Evolutionary conservation across 73 alveolate species (phyloP).

Genomic region (Stentor coeruleus): DNA sequence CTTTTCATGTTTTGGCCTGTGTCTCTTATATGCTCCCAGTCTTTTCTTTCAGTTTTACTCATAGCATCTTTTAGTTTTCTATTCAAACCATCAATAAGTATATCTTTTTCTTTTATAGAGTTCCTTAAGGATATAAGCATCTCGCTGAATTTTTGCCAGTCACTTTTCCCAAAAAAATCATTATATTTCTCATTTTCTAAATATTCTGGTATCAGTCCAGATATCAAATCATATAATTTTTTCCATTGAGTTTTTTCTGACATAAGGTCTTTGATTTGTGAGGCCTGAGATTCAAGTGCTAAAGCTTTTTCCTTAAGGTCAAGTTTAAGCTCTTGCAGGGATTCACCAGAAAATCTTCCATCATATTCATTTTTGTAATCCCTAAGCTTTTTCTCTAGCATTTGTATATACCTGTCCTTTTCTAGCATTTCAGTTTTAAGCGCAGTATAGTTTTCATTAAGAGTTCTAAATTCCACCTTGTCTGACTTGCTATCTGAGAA

Average conservation of each 20-base stretch:
- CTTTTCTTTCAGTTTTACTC: too few species aligned
- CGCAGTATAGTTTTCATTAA: background rate
- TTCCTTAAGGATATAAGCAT: background rate
- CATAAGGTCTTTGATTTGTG: background rate
- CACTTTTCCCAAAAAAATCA: background rate
- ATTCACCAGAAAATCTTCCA: background rate
- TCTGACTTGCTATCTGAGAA: background rate
- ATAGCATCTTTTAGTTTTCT: background rate
- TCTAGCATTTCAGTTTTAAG: background rate
- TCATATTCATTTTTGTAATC: background rate
- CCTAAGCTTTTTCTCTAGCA: background rate
- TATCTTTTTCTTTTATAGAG: background rate
- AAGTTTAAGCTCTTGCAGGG: background rate
- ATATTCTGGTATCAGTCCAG: background rate
- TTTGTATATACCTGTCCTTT: background rate
- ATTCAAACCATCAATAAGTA: background rate
- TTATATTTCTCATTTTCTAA: background rate
- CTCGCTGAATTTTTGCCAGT: too few species aligned
- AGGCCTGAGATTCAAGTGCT: background rate
- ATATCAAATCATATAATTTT: background rate
- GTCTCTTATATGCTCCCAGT: too few species aligned
- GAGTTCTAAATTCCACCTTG: background rate
- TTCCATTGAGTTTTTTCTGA: background rate
- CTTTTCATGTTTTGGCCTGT: background rate
- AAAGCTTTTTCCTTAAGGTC: background rate